Percentiles rank a stretch among this genome's conserved stretches.
Evolutionary conservation across 495 filamentous ascomycete species (phyloP).

Genomic region (Neurospora sp.): DNA sequence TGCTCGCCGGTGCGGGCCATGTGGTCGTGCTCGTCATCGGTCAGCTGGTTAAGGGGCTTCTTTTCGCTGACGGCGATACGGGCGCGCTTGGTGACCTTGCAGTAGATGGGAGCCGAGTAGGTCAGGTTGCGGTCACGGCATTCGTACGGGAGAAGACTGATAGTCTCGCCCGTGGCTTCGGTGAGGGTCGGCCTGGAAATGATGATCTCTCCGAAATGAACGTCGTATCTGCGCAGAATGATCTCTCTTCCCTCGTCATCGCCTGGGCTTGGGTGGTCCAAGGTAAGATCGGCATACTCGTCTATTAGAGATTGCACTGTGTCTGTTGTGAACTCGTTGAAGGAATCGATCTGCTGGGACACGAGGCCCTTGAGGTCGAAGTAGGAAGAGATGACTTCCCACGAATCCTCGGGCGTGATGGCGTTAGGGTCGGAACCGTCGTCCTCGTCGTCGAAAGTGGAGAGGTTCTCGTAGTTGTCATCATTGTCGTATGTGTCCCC

Average conservation of each 20-base stretch:
- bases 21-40: constrained; percentile 47
- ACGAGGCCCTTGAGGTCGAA: constrained; percentile 93
- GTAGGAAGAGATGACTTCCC: constrained; percentile 93
- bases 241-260: constrained; percentile 61
- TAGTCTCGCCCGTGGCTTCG: constrained; percentile 81
- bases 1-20: constrained; percentile 36
- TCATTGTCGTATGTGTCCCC: constrained; percentile 32
- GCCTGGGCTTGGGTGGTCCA: constrained; percentile 77
- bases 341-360: constrained; percentile 95
- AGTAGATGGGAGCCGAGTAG: constrained; percentile 83
- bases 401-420: constrained; percentile 90
- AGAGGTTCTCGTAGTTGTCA: constrained; percentile 45
- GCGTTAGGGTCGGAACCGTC: constrained; percentile 73
- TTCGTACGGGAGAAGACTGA: constrained; percentile 77
- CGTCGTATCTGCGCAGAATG: constrained; percentile 78
- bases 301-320: constrained; percentile 89
- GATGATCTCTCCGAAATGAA: constrained; percentile 78
- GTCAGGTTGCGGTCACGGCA: constrained; percentile 90
- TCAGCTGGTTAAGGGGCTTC: constrained; percentile 49
- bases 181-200: constrained; percentile 80
- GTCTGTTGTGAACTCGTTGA: constrained; percentile 87
- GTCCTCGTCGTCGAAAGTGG: constrained; percentile 60
- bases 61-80: constrained; percentile 70
- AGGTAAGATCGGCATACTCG: constrained; percentile 75
- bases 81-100: constrained; percentile 69